Conservation (phyloP, 169 alveolate species). For the Perkinsus chesapeaki region DNA sequence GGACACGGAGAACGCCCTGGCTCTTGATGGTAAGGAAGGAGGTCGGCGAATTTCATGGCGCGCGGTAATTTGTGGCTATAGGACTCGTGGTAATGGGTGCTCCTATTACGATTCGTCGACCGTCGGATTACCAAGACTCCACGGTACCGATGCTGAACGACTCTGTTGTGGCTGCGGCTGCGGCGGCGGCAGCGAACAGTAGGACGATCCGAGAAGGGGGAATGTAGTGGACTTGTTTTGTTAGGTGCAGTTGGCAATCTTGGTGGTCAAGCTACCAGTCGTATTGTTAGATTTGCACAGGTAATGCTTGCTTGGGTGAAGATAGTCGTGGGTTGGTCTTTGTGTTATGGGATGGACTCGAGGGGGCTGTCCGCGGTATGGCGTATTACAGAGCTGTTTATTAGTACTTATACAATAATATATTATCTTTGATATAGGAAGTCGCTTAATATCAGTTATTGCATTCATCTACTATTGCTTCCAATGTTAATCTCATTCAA, state of each 20-base stretch:
- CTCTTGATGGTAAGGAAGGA: neutral
- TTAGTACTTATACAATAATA: too few species aligned
- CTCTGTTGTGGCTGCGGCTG: neutral
- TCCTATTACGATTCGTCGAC: neutral
- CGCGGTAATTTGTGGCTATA: neutral
- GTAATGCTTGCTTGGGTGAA: too few species aligned
- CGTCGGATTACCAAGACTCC: neutral
- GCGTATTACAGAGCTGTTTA: too few species aligned
- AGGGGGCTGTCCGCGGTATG: too few species aligned
- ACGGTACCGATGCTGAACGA: neutral
- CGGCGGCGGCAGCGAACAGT: neutral
- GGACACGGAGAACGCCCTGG: neutral
- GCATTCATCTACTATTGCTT: too few species aligned
- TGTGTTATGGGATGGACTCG: too few species aligned
- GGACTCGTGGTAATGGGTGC: neutral
- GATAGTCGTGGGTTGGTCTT: neutral
- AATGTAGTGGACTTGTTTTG: neutral
- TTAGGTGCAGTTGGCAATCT: neutral
- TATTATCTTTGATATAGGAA: too few species aligned
- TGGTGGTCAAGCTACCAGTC: neutral
- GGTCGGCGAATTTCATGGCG: neutral
- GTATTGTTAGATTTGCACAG: neutral
- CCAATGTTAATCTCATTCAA: too few species aligned
- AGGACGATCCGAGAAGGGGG: neutral
- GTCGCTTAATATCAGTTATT: too few species aligned